Base-by-base conservation (phyloP, 176 grass and related monocot genomes). In the Cenchrus purpureus region DNA sequence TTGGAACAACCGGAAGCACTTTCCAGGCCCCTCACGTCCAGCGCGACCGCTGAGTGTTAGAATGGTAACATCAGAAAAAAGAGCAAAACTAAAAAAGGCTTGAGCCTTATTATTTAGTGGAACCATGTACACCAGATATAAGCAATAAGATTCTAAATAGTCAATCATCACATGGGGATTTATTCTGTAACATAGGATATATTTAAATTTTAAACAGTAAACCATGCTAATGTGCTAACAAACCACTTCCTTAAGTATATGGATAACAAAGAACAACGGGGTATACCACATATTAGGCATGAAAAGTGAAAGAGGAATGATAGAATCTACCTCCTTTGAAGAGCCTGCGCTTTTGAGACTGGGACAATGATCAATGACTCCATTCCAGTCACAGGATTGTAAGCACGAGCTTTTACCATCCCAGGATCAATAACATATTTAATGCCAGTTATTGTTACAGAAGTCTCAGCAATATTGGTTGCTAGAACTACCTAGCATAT, bases 401-500 rank as follows among this genome's bases (percentile, higher is more conserved):
- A 98, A 15, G 93, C 89, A 65, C 97, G 91, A 65, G 93, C 97
- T 92, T 98, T 95, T 53, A 98, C 97, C 90, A 95, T 90, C 51
- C 93, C 97, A 83, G 91, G 83, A 86, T 98, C 93, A 74, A 98
- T 94, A 82, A 95, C 93, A 91, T 98, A 98, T 83, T 98, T 98
- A 67, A 98, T 98, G 66, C 97, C 91, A 80, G 93, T 84, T 89
- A 98, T 98, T 86, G 97, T 98, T 86, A 98, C 86, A 75, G 93
- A 98, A 81, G 93, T 98, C 73, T 98, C 97, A 9, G 91, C 97
- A 89, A 98, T 98, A 92, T 98, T 98, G 57, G 96, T 98, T n/a
- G 96, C 93, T 80, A 98, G 83, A 88, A 98, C 92, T 48, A 98
- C 93, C 96, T 95, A 71, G 25, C 8, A 83, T 15, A 68, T 11